These are phyloP conservation scores for Triticum urartu DNA, from an alignment of 176 grass and related monocot genomes.

Conservation along the genomic window DNA sequence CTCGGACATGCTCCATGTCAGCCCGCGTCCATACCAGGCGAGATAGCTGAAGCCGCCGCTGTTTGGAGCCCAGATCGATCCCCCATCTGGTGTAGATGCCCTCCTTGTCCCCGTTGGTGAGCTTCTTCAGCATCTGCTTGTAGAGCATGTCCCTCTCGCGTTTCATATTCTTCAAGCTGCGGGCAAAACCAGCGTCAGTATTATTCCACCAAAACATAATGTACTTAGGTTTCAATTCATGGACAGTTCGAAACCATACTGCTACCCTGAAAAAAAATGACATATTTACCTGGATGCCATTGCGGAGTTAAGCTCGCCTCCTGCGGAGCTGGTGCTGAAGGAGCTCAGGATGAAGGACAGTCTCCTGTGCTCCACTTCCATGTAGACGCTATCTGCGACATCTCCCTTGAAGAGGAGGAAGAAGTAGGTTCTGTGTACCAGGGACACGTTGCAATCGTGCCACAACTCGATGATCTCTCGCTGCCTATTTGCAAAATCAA, in stretches of 20 bases:
- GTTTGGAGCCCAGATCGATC: conserved; percentile 70
- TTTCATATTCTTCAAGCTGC: conserved; percentile 64
- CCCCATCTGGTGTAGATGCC: conserved; percentile 66
- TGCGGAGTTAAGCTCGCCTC: conserved; percentile 23
- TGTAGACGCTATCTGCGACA: conserved; percentile 72
- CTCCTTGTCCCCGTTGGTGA: conserved; percentile 60
- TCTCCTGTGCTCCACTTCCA: conserved; percentile 88
- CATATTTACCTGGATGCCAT: conserved; percentile 43
- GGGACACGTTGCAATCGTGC: conserved; percentile 75
- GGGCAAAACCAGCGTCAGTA: neutral
- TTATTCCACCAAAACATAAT: neutral
- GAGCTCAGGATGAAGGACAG: conserved; percentile 68
- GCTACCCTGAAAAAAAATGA: neutral
- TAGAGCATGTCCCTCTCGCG: conserved; percentile 79
- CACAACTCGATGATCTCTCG: conserved; percentile 79
- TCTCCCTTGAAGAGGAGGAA: conserved; percentile 96
- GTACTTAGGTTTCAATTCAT: neutral
- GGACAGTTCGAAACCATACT: neutral
- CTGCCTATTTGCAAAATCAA: conserved; percentile 68
- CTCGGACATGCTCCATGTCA: conserved; percentile 61
- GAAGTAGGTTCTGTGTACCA: conserved; percentile 80
- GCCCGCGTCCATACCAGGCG: conserved; percentile 60
- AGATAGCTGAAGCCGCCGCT: conserved; percentile 60
- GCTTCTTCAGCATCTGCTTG: conserved; percentile 80
- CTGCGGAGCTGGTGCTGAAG: neutral